Evolutionary conservation across 1,139 yeast genomes (phyloP).

Genomic region (Hyphopichia fennica): DNA sequence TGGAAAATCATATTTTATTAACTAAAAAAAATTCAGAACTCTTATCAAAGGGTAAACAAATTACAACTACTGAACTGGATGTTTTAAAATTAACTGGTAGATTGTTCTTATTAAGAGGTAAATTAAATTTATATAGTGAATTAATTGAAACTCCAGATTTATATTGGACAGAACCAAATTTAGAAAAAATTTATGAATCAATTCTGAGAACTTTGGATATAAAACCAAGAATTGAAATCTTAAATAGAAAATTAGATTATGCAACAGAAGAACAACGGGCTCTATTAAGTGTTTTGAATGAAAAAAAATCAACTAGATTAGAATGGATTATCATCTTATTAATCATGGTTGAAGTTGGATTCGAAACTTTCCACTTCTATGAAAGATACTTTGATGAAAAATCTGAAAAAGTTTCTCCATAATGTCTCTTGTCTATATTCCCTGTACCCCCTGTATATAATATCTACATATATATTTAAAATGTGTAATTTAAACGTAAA

Average conservation of each 20-base stretch:
- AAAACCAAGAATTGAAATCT: slow-evolving; percentile 69
- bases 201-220: slow-evolving; percentile 75
- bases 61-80: slow-evolving; percentile 61
- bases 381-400: slow-evolving; percentile 17
- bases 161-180: slow-evolving; percentile 87
- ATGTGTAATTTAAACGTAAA: no score
- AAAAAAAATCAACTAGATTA: slow-evolving; percentile 70
- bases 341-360: slow-evolving; percentile 80
- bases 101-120: slow-evolving; percentile 73
- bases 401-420: not conserved
- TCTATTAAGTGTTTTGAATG: slow-evolving; percentile 70
- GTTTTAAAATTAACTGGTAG: slow-evolving; percentile 72
- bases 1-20: slow-evolving; percentile 64
- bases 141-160: slow-evolving; percentile 89
- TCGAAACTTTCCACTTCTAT: slow-evolving; percentile 62
- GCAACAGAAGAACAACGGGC: slow-evolving; percentile 88
- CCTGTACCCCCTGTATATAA: no score
- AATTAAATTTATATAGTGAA: slow-evolving; percentile 82
- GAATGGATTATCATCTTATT: slow-evolving; percentile 87
- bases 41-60: slow-evolving; percentile 60
- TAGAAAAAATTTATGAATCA: slow-evolving; percentile 71
- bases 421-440: not conserved
- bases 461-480: no score
- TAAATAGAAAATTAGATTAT: slow-evolving; percentile 83
- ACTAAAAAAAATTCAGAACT: slow-evolving; percentile 67